Evolutionary conservation across 106 monocot genomes (phyloP), one percentile per base, ranked within the genome.

Genomic region (Triglochin maritima): DNA sequence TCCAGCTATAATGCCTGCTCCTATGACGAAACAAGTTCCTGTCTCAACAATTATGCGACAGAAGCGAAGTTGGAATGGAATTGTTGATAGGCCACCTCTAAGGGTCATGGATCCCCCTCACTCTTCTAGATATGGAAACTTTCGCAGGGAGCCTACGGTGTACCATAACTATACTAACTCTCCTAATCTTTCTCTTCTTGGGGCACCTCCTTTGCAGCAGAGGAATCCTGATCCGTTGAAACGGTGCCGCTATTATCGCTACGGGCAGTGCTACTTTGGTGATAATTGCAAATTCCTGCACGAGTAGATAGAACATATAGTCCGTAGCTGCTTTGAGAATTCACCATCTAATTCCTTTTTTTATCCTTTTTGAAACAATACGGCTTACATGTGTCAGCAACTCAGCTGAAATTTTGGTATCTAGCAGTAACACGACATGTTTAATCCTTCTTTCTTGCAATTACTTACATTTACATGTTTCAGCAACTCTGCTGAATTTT

Each of bases 211-310:
- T 2, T 50, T 43, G 11, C 44, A 10, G n/a, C n/a, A 47, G 49
- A 59, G 41, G 10, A 44, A 17, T 42, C 49, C 17, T 42, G 12
- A 6, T 13, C 58, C 29, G 8, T 10, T 3, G 59, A 57, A 47
- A 29, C 3, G 41, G 3, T 74, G 74, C 15, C 49, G 14, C 17
- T 66, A 46, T 41, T 59, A 66, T 57, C 57, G 44, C 47, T 57
- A 74, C 17, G 56, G 66, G 49, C 56, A 66, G 50, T 74, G 74
- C 66, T n/a, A 57, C 46, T 74, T 49, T 47, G 52, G 47, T 12
- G 65, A 74, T 3, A 47, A 57, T 16, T 74, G 74, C 59, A 74
- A 43, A 9, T 65, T 56, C 48, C n/a, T 55, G 42, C 74, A 74
- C 43, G 52, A 29, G 47, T 56, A 62, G 62, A 57, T 13, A 50